Evolutionary conservation across 169 alveolate genomes (phyloP), one percentile per base, ranked within the genome.

Genomic region (Theileria orientalis): DNA sequence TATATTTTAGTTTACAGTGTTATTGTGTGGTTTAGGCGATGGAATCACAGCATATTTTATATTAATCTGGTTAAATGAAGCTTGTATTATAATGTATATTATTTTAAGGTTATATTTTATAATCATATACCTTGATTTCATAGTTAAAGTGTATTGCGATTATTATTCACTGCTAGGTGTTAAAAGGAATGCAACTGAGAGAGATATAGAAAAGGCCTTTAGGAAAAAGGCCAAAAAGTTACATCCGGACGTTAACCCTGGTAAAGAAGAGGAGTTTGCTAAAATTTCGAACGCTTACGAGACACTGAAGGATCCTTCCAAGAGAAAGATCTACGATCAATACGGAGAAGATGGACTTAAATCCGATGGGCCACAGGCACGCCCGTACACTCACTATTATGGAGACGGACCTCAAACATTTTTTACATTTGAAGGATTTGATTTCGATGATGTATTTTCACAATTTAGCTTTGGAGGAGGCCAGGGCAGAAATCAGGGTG

Each of bases 311-410:
- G 96, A 96, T 83, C 91, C 92, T 42, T 96, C 96, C 75, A 93
- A 92, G 71, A 89, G 98, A 63, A 72, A 88, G 74, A 90, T 90
- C 25, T 95, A 94, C 85, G 98, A 96, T 77, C 70, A 86, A 72
- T 90, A 90, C 76, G 99, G 99, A 3, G 98, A 94, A 74, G 97
- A 95, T 19, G 98, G 97, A 3, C 86, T 96, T n/a, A 87, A 91
- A 16, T 47, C 35, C 5, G 92, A 68, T 8, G 83, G 73, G 21
- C 56, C 56, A 0, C 85, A 74, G 14, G 93, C 86, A 0, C 72
- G 29, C 2, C 84, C 64, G 33, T 37, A 41, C 3, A 30, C 49
- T 25, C 70, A 70, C 56, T 70, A 47, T 59, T 77, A 60, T 62
- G 75, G 84, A n/a, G 83, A 82, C 32, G 90, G 76, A 25, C 69